phyloP scores from a whole-genome alignment of 768 basidiomycete genomes.

The Royoungia palumana region DNA sequence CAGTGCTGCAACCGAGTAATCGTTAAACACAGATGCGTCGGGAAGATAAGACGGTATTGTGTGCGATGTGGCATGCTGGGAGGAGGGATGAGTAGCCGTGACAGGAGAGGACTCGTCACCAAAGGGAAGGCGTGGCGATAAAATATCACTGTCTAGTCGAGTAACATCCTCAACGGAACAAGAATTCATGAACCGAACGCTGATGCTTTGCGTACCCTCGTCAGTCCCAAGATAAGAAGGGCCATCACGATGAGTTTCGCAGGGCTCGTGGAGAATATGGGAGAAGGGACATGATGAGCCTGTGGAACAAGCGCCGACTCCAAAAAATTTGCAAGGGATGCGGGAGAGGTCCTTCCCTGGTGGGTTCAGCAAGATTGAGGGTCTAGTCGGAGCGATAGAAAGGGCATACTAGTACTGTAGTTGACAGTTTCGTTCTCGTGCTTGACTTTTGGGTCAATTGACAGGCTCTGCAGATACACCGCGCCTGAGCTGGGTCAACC shows the following conservation, averaged over 20 bases:
- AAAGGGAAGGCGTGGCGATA: constrained; percentile 13
- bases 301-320: too few relatives aligned
- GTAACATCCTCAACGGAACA: constrained; percentile 18
- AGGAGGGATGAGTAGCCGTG: constrained; percentile 14
- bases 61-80: constrained; percentile 29
- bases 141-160: constrained; percentile 27
- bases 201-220: constrained; percentile 25
- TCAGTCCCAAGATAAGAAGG: constrained; percentile 14
- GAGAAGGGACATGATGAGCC: too few relatives aligned
- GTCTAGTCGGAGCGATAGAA: too few relatives aligned
- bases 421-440: too few relatives aligned
- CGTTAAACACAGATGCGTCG: constrained; percentile 11
- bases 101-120: constrained; percentile 2
- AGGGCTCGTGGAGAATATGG: too few relatives aligned
- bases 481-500: too few relatives aligned
- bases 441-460: too few relatives aligned
- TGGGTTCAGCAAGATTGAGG: too few relatives aligned
- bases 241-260: constrained; percentile 9
- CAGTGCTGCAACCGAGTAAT: constrained; percentile 7
- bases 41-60: constrained; percentile 12
- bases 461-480: background rate
- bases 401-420: too few relatives aligned
- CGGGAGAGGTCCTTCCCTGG: too few relatives aligned
- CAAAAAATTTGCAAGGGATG: too few relatives aligned
- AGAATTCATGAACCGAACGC: constrained; percentile 29